Evolutionary conservation across 176 grass and related monocot genomes (phyloP).

Genomic region (Eragrostis curvula): DNA sequence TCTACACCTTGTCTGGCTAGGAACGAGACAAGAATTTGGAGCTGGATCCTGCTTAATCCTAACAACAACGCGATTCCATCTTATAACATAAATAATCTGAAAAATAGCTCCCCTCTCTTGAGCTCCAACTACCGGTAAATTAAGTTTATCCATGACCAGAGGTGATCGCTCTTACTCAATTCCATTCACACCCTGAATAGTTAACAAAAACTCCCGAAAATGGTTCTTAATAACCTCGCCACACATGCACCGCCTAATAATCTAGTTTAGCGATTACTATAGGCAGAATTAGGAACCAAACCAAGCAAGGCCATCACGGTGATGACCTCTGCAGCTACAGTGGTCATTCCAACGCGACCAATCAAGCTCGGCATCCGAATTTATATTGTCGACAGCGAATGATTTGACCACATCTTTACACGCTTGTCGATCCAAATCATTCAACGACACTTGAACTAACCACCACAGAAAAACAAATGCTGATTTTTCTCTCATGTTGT

Average conservation of each 20-base stretch:
- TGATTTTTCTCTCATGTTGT: not conserved
- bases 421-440: constrained; percentile 50
- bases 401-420: constrained; percentile 41
- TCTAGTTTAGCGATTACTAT: not conserved
- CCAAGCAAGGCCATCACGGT: constrained; percentile 37
- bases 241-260: not conserved
- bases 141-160: not conserved
- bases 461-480: not conserved
- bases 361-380: constrained; percentile 24
- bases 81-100: not conserved
- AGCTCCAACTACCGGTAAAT: not conserved
- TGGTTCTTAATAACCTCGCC: not conserved
- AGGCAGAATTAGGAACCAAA: constrained; percentile 15
- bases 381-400: constrained; percentile 27
- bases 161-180: not conserved
- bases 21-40: constrained; percentile 7
- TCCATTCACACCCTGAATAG: constrained; percentile 17
- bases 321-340: constrained; percentile 5
- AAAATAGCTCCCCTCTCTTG: not conserved
- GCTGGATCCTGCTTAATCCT: constrained; percentile 25
- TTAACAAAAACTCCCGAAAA: not conserved
- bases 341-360: constrained; percentile 40
- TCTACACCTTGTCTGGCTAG: not conserved
- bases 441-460: constrained; percentile 46
- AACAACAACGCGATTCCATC: constrained; percentile 14